Base-by-base conservation (phyloP, 305 asterid genomes). In the Fraxinus greggii region DNA sequence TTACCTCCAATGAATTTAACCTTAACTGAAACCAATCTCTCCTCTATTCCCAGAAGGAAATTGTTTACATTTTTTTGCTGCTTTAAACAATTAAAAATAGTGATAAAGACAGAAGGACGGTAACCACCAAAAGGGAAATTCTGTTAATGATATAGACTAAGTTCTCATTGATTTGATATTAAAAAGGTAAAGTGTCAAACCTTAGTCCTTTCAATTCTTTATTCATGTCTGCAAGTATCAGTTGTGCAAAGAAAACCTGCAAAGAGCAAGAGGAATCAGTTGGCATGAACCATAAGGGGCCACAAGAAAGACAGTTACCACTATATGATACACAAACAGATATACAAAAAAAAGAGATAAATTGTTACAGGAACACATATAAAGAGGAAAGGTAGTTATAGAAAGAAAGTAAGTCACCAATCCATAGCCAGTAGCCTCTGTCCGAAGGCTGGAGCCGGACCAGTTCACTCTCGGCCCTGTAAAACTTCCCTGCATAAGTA, bases 341-440 rank as follows among this genome's bases (percentile, higher is more conserved):
- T 21, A 2, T 12, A 48, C 23, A 17, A 48, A 8, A 48, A 48
- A 17, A 48, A 48, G 61, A 48, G 23, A 59, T 59, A 59, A 19
- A 59, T 19, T 21, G 70, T 6, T 59, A 59, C 29, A 59, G 70
- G 31, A 29, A 75, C 75, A 65, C n/a, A 61, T 24, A 78, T 19
- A 82, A 8, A 79, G 5, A 74, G 8, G 70, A 59, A 59, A 59
- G 70, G 70, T 59, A 21, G 70, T 3, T 6, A 59, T 59, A 19
- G 31, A 19, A 21, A 21, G 32, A 83, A 82, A 70, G 65, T 19
- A 42, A 48, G 83, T 89, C 81, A 96, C 99, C 99, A 96, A 86
- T 90, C 99, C 99, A 65, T 96, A 96, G 84, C 98, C 99, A 81
- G 99, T 96, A 89, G 99, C 99, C 89, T 96, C 99, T 74, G 99